A percentile compares a stretch with the other conserved stretches of the same genome.
These are phyloP conservation scores for Petrea volubilis DNA, from an alignment of 257 asterid genomes.

Conservation along the genomic window DNA sequence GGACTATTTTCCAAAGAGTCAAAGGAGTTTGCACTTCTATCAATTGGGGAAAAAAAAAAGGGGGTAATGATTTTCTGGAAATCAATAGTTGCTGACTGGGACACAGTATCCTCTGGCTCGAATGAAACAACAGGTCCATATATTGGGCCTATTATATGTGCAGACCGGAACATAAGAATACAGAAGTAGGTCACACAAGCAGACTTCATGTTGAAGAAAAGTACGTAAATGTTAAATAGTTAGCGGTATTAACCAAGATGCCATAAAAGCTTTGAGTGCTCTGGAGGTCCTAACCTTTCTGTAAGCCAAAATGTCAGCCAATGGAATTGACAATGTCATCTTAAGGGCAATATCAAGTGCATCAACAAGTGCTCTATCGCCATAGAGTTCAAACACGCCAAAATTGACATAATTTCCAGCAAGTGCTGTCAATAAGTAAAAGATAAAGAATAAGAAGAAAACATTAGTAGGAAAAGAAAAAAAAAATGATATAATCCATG, in stretches of 20 bases:
- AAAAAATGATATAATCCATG: not conserved
- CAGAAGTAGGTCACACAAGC: too few relatives aligned
- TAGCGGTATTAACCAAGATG: too few relatives aligned
- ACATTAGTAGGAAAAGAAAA: slow-evolving; percentile 9
- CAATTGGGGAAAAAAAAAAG: too few relatives aligned
- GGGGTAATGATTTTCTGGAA: too few relatives aligned
- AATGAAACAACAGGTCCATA: not conserved
- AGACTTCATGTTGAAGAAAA: too few relatives aligned
- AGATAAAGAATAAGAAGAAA: slow-evolving; percentile 12
- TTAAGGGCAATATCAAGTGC: slow-evolving; percentile 86
- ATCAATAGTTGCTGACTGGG: too few relatives aligned
- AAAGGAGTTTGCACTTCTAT: too few relatives aligned
- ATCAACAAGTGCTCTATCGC: slow-evolving; percentile 98
- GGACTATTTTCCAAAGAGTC: too few relatives aligned
- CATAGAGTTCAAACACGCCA: slow-evolving; percentile 97
- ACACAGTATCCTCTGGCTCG: not conserved
- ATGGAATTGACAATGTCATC: slow-evolving; percentile 86
- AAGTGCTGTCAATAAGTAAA: slow-evolving; percentile 59
- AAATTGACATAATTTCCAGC: slow-evolving; percentile 96
- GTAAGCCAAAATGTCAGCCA: slow-evolving; percentile 87
- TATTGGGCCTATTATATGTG: not conserved
- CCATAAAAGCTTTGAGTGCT: too few relatives aligned
- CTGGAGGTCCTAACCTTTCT: slow-evolving; percentile 96
- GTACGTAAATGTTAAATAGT: too few relatives aligned
- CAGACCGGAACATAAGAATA: not conserved